Evolutionary conservation across 2,329 filamentous ascomycete genomes (phyloP).

Genomic region (Cladophialophora carrionii): DNA sequence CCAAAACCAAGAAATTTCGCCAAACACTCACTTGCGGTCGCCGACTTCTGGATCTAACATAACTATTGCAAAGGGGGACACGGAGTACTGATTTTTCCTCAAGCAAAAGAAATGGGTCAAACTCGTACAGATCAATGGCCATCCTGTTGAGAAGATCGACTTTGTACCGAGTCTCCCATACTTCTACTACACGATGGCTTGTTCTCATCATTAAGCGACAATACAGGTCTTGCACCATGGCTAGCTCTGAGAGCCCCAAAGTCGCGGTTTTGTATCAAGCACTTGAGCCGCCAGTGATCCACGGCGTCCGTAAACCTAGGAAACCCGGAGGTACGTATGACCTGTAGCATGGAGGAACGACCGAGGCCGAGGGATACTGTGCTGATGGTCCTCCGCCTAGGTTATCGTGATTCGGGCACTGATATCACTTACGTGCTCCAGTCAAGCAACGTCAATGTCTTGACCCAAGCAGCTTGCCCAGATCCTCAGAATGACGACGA

Average conservation of each 20-base stretch:
- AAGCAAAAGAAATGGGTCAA: not conserved
- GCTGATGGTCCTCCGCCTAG: not conserved
- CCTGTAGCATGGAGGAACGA: not conserved
- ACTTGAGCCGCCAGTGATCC: conserved; percentile 53
- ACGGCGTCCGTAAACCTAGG: conserved; percentile 54
- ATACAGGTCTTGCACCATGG: not conserved
- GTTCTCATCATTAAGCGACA: not conserved
- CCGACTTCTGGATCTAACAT: not conserved
- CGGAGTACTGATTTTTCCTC: not conserved
- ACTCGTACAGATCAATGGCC: not conserved
- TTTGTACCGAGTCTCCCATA: not conserved
- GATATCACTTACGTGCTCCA: conserved; percentile 53
- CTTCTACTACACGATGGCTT: not conserved
- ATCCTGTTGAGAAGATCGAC: not conserved
- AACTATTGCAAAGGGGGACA: not conserved
- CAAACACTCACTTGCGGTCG: not conserved
- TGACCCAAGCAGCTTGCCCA: conserved; percentile 42
- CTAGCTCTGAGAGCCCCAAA: not conserved
- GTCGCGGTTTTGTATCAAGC: conserved; percentile 56
- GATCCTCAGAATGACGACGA: conserved; percentile 41
- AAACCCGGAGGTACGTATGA: conserved; percentile 58
- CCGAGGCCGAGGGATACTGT: not conserved
- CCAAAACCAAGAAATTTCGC: not conserved
- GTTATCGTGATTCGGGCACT: conserved; percentile 45
- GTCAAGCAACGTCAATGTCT: conserved; percentile 40